Base-by-base conservation (phyloP, 108 stramenopile species). In the Hondaea fermentalgiana region DNA sequence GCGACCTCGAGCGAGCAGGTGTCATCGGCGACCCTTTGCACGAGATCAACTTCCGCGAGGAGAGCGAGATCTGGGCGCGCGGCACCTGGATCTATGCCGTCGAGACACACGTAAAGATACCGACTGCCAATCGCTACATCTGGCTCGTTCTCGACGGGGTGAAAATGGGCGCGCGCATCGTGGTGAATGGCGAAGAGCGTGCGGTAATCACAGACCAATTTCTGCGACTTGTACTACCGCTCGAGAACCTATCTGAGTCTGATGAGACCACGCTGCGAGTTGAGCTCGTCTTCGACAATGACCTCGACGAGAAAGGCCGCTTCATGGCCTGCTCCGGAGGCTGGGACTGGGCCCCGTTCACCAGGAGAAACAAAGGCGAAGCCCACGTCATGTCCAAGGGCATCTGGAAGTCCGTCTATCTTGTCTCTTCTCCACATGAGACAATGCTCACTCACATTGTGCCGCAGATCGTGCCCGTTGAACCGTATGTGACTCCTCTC, bases 341-440 rank as follows among this genome's bases (percentile, higher is more conserved):
- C 45, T 88, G 87, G 87, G 87, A 88, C 60, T 88, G 87, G 87
- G 87, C 87, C 3, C 87, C 87, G 43, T 88, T 60, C 59, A 88
- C 25, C 42, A 5, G 35, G 21, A 44, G 53, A 2, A 35, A 69
- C 12, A 59, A 35, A 0, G 35, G 60, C 60, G 60, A 19, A 21
- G 29, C 64, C 14, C 60, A 53, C 49, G 12, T 28, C 19, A 59
- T 88, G 58, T 29, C 88, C 25, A 44, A 51, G 55, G 88, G 88
- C 4, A 69, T 72, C 69, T 88, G 88, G 88, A 88, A 69, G 44
- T 23, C 21, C 5, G 35, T 88, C 12, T 88, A 88, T 69, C 29
- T 72, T 5, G 88, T 69, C 12, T 5, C 29, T 6, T 60, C 59
- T 21, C 28, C 28, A 4, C 42, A 28, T 8, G 29, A 23, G 2